Evolutionary conservation across 495 filamentous ascomycete genomes (phyloP).

Genomic region (Amphirosellinia nigrospora): DNA sequence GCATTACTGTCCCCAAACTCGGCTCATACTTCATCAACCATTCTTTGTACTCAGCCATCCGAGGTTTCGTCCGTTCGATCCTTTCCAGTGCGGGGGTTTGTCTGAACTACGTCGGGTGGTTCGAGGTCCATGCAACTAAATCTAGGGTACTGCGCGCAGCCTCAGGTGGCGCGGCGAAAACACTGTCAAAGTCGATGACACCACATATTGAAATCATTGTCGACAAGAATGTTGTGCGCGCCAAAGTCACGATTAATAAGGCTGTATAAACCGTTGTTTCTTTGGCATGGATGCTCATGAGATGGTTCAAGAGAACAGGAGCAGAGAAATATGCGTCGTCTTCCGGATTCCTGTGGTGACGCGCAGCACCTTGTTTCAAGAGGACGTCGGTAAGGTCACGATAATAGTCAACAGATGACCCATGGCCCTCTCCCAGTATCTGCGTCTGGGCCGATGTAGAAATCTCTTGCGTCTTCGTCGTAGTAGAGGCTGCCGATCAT

Average conservation of each 20-base stretch:
- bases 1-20: too few species aligned
- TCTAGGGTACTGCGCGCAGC: slow-evolving; percentile 23
- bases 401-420: slow-evolving; percentile 6
- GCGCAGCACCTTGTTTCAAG: not conserved
- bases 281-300: not conserved
- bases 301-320: not conserved
- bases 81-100: not conserved
- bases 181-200: slow-evolving; percentile 31
- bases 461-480: slow-evolving; percentile 6
- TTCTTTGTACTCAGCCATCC: not conserved
- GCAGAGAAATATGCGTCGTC: not conserved
- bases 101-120: not conserved
- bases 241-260: slow-evolving; percentile 32
- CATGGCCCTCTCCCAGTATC: slow-evolving; percentile 6
- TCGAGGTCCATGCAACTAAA: not conserved
- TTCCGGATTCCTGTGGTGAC: not conserved
- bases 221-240: slow-evolving; percentile 30
- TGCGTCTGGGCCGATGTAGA: slow-evolving; percentile 15
- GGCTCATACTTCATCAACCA: slow-evolving; percentile 1
- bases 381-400: not conserved
- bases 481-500: slow-evolving; percentile 24
- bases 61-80: not conserved
- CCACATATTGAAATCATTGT: slow-evolving; percentile 29
- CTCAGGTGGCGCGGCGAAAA: slow-evolving; percentile 28
- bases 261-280: not conserved